Conservation (phyloP, 2,329 filamentous ascomycete species). For the Scleromitrula shiraiana region DNA sequence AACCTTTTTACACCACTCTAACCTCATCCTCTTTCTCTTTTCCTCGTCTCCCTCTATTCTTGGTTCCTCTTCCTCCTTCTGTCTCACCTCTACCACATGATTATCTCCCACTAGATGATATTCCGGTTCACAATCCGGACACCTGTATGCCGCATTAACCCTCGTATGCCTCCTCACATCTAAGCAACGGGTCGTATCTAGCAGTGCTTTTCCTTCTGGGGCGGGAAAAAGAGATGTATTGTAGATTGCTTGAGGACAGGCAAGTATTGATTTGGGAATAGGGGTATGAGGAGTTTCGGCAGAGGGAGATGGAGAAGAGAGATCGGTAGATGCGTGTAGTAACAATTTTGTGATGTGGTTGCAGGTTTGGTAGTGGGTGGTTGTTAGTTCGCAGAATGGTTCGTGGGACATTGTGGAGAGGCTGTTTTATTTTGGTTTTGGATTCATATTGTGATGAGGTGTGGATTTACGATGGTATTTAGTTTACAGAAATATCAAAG, state of each 20-base stretch:
- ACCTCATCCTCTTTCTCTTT: not conserved
- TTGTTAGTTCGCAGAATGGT: not conserved
- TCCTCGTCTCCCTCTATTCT: not conserved
- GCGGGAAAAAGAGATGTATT: constrained; percentile 3
- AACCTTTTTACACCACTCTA: constrained; percentile 3
- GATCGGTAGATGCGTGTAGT: no score
- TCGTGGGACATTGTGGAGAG: no score
- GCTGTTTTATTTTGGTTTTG: no score
- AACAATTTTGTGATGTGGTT: constrained; percentile 6
- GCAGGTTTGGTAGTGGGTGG: constrained; percentile 3
- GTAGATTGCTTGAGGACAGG: constrained; percentile 2
- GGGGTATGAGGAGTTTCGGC: not conserved
- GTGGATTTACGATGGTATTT: no score
- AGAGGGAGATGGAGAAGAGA: not conserved
- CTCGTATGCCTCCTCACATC: not conserved
- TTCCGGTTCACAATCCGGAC: constrained; percentile 7
- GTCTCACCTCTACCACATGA: not conserved
- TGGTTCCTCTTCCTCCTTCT: not conserved
- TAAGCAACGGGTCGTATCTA: not conserved
- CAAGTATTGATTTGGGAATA: not conserved
- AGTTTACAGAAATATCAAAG: no score
- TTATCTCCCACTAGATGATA: not conserved
- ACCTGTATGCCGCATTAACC: constrained; percentile 4
- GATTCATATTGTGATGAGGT: no score
- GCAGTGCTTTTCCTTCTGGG: not conserved